Conservation (phyloP, 352 stramenopile genomes). For the Globisporangium paddicum region DNA sequence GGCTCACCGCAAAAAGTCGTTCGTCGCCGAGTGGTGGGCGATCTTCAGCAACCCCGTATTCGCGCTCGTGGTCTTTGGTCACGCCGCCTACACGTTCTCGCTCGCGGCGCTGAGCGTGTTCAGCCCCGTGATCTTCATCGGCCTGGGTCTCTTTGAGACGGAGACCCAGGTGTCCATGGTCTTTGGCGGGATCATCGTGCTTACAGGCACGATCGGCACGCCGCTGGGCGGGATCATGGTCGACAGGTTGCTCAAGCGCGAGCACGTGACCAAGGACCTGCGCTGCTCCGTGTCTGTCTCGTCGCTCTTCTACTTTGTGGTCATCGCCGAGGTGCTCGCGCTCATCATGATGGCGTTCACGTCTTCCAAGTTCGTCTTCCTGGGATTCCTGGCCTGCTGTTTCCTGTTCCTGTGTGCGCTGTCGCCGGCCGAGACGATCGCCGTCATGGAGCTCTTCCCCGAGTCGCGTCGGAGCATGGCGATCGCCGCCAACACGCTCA, state of each 20-base stretch:
- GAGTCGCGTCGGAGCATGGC: conserved; percentile 85
- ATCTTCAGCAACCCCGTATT: conserved; percentile 76
- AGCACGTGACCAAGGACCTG: conserved; percentile 22
- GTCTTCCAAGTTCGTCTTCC: conserved; percentile 43
- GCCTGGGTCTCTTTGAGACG: conserved; percentile 81
- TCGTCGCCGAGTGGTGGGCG: conserved; percentile 52
- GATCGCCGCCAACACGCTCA: conserved; percentile 87
- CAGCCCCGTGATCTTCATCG: conserved; percentile 85
- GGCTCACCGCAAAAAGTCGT: conserved; percentile 22
- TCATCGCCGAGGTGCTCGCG: conserved; percentile 43
- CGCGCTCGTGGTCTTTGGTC: conserved; percentile 75
- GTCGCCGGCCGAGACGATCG: conserved; percentile 78
- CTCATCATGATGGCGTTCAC: conserved; percentile 61
- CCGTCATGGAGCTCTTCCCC: conserved; percentile 88
- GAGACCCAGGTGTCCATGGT: conserved; percentile 82
- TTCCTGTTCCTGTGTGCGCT: conserved; percentile 76
- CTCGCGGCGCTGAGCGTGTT: conserved; percentile 85
- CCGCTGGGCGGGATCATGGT: conserved; percentile 81
- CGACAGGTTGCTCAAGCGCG: conserved; percentile 39
- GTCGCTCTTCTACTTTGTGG: conserved; percentile 71
- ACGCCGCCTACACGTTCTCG: conserved; percentile 87
- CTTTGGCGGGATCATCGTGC: conserved; percentile 81
- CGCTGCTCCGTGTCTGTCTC: conserved; percentile 52
- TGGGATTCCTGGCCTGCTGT: conserved; percentile 63
- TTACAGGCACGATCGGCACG: conserved; percentile 87